Percentiles rank a stretch among this genome's conserved stretches.
Evolutionary conservation across 2,329 filamentous ascomycete species (phyloP).

Genomic region (Fusarium duplospermum): DNA sequence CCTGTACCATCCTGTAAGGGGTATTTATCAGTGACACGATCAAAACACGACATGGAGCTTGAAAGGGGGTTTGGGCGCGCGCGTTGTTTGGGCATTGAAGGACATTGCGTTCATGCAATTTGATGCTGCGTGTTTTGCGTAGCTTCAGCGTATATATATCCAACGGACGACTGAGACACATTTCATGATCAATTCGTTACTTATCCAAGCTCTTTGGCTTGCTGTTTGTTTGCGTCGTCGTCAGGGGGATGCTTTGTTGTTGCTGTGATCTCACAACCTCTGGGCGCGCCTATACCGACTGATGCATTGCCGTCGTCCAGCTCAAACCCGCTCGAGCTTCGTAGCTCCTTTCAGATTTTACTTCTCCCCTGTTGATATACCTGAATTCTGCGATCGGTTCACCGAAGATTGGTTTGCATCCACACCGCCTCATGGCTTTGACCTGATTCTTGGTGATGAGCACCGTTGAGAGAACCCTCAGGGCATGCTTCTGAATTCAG

Average conservation of each 20-base stretch:
- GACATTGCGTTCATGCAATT: slow-evolving; percentile 19
- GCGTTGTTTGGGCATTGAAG: slow-evolving; percentile 8
- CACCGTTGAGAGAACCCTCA: background rate
- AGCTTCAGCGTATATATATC: slow-evolving; percentile 18
- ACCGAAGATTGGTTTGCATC: background rate
- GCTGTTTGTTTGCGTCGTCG: background rate
- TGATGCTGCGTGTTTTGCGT: slow-evolving; percentile 6
- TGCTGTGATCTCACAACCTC: background rate
- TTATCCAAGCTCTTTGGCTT: background rate
- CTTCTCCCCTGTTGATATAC: background rate
- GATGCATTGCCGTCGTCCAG: background rate
- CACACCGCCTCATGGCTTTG: background rate
- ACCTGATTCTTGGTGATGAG: background rate
- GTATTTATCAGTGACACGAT: background rate
- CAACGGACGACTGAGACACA: slow-evolving; percentile 3
- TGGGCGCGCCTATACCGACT: background rate
- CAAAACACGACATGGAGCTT: background rate
- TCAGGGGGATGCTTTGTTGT: background rate
- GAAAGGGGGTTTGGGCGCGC: background rate
- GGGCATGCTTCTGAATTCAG: background rate
- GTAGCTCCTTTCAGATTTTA: background rate
- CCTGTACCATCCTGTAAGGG: slow-evolving; percentile 62
- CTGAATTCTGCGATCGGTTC: background rate
- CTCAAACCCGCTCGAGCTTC: background rate
- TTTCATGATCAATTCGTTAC: slow-evolving; percentile 11